Percentiles rank a stretch among this genome's conserved stretches.
Evolutionary conservation across 2,329 filamentous ascomycete species (phyloP).

Genomic region (Leptographium galeiforme): DNA sequence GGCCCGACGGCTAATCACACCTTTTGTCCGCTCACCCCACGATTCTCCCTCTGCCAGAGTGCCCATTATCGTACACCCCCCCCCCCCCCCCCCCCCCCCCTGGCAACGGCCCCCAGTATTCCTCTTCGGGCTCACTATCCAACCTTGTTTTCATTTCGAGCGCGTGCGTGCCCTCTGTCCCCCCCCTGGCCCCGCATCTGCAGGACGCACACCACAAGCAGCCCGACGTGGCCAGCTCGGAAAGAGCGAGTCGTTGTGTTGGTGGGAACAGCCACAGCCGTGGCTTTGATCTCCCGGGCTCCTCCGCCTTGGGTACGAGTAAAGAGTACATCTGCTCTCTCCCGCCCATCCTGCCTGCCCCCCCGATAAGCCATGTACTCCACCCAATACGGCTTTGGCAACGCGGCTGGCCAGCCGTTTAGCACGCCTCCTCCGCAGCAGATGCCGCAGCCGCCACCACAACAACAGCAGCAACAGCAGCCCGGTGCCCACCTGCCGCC

Average conservation of each 20-base stretch:
- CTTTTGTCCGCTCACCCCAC: background rate
- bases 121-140: background rate
- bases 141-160: background rate
- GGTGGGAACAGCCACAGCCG: background rate
- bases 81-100: background rate
- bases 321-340: background rate
- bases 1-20: background rate
- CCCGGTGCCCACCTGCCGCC: slow-evolving; percentile 29
- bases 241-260: background rate
- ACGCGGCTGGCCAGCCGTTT: slow-evolving; percentile 37
- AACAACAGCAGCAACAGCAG: slow-evolving; percentile 4
- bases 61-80: background rate
- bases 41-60: background rate
- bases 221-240: background rate
- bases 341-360: background rate
- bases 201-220: background rate
- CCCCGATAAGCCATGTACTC: slow-evolving; percentile 33
- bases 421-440: slow-evolving; percentile 35
- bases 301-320: no score
- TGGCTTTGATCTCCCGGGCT: background rate
- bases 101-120: background rate
- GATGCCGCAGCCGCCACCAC: slow-evolving; percentile 19
- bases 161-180: background rate
- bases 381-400: slow-evolving; percentile 40
- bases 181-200: background rate